A percentile compares a stretch with the other conserved stretches of the same genome.
Conservation (phyloP, 208 protist genomes). For the Trichomonas tenax region DNA sequence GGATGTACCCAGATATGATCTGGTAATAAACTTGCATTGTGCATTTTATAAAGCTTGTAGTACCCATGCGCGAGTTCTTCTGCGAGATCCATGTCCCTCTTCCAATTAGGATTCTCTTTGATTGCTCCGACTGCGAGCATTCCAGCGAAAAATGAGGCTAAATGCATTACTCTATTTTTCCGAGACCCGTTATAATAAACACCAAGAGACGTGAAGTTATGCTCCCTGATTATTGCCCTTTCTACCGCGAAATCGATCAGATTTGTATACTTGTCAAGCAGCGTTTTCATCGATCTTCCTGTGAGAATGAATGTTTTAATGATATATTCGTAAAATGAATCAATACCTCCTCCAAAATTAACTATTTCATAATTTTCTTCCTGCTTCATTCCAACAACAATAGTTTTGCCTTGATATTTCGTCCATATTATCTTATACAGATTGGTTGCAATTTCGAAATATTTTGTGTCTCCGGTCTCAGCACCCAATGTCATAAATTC, state of each 20-base stretch:
- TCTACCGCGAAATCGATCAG: too few relatives aligned
- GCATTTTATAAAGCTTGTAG: background rate
- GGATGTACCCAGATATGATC: background rate
- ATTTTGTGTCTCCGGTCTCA: background rate
- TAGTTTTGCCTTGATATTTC: background rate
- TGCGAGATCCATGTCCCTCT: background rate
- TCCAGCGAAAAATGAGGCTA: background rate
- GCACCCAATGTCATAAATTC: background rate
- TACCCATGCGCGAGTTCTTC: background rate
- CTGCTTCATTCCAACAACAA: background rate
- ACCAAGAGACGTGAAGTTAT: background rate
- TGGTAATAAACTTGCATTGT: background rate
- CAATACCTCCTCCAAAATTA: background rate
- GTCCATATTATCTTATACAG: background rate
- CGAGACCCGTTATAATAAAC: background rate
- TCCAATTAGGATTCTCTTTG: background rate
- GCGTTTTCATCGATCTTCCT: background rate
- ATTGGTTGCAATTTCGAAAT: background rate
- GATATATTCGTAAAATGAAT: conserved; percentile 19
- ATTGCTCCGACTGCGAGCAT: background rate
- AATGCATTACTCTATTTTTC: background rate
- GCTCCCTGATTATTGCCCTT: background rate
- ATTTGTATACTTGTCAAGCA: background rate
- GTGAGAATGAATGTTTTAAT: background rate
- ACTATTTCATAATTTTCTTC: too few relatives aligned